phyloP scores from a whole-genome alignment of 2,329 filamentous ascomycete genomes.

The Neospermospora avenae region DNA sequence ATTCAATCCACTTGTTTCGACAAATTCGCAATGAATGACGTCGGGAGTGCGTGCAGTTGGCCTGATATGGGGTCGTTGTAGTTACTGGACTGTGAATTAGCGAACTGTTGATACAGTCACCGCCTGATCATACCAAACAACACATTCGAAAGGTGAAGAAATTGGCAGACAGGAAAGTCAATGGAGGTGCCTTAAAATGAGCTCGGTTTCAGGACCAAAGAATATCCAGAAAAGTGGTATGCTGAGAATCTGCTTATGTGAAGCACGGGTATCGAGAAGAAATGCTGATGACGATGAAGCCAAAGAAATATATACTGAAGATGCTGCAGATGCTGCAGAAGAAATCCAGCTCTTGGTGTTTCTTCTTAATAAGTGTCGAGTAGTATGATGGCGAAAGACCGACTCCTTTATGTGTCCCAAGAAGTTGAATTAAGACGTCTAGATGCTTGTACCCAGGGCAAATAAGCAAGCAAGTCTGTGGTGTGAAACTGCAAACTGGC shows the following conservation, averaged over 20 bases:
- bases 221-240: background rate
- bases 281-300: conserved; percentile 3
- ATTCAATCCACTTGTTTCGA: background rate
- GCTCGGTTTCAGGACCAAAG: background rate
- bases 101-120: background rate
- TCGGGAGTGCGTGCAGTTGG: background rate
- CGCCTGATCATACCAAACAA: background rate
- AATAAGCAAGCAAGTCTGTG: conserved; percentile 11
- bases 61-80: background rate
- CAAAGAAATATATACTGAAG: background rate
- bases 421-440: background rate
- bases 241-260: background rate
- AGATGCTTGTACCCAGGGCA: conserved; percentile 6
- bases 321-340: conserved; percentile 8
- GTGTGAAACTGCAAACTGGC: background rate
- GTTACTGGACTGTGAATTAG: background rate
- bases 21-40: background rate
- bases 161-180: background rate
- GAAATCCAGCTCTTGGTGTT: conserved; percentile 35
- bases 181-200: background rate
- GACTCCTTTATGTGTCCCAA: background rate
- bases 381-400: conserved; percentile 15
- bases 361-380: conserved; percentile 21
- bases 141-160: no score
- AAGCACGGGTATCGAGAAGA: conserved; percentile 5